A percentile compares a stretch with the other conserved stretches of the same genome.
phyloP scores from a whole-genome alignment of 768 basidiomycete species.

The Calocybe cyanea region DNA sequence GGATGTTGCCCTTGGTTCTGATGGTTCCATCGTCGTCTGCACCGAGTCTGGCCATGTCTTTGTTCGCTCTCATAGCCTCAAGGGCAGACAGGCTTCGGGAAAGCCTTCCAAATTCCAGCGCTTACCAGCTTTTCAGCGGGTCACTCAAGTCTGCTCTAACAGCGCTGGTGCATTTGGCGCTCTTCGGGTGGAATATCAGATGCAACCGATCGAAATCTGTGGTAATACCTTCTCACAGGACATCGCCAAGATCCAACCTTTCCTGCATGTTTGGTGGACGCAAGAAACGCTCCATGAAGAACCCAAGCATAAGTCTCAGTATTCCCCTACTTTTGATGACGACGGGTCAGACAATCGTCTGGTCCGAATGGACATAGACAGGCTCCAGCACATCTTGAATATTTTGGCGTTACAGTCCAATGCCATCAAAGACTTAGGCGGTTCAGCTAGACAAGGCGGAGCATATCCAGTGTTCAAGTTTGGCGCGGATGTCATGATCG shows the following conservation, averaged over 20 bases:
- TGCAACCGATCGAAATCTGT: slow-evolving; percentile 46
- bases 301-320: not conserved
- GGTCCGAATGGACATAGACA: slow-evolving; percentile 33
- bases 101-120: slow-evolving; percentile 77
- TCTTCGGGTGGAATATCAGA: slow-evolving; percentile 67
- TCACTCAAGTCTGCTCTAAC: slow-evolving; percentile 79
- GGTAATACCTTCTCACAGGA: slow-evolving; percentile 65
- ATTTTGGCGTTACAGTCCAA: slow-evolving; percentile 27
- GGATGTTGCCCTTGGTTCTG: slow-evolving; percentile 87
- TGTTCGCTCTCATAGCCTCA: slow-evolving; percentile 61
- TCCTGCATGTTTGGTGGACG: slow-evolving; percentile 24
- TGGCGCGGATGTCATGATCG: slow-evolving; percentile 64
- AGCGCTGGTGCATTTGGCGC: slow-evolving; percentile 88
- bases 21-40: slow-evolving; percentile 87
- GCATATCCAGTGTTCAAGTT: slow-evolving; percentile 24
- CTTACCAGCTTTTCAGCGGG: slow-evolving; percentile 80
- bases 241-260: slow-evolving; percentile 64
- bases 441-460: slow-evolving; percentile 10
- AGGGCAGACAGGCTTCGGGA: slow-evolving; percentile 19
- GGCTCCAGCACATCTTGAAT: slow-evolving; percentile 29
- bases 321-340: slow-evolving; percentile 8
- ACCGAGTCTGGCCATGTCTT: slow-evolving; percentile 95
- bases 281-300: not conserved
- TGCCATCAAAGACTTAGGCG: slow-evolving; percentile 15
- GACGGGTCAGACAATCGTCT: slow-evolving; percentile 34